Evolutionary conservation across 2,329 filamentous ascomycete genomes (phyloP).

Genomic region (Pezicula neosporulosa): DNA sequence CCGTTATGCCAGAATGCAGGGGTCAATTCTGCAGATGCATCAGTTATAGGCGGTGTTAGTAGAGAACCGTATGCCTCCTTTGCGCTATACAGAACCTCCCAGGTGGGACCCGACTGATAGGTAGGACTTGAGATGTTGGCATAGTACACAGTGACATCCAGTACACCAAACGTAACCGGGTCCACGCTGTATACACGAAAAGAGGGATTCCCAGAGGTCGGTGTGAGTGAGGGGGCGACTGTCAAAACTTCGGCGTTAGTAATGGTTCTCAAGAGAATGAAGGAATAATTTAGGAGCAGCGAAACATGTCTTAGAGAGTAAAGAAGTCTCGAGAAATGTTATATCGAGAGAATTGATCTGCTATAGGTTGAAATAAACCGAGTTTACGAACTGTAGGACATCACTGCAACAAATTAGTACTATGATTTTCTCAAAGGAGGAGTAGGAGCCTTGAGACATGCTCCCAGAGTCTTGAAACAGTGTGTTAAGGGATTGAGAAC

Average conservation of each 20-base stretch:
- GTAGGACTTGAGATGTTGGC: constrained; percentile 23
- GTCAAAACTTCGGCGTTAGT: no score
- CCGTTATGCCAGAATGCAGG: constrained; percentile 55
- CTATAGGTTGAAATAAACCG: no score
- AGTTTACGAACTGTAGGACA: constrained; percentile 20
- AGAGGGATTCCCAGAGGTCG: constrained; percentile 28
- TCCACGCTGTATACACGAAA: constrained; percentile 32
- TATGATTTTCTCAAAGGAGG: no score
- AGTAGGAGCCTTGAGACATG: no score
- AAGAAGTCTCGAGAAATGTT: no score
- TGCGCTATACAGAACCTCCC: constrained; percentile 24
- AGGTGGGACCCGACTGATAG: constrained; percentile 24
- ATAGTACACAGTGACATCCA: constrained; percentile 28
- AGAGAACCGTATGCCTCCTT: constrained; percentile 26
- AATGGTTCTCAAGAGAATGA: no score
- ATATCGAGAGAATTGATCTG: no score
- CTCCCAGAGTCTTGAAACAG: no score
- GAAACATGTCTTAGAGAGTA: no score
- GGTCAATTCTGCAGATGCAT: constrained; percentile 41
- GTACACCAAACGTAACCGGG: constrained; percentile 27
- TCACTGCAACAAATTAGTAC: no score
- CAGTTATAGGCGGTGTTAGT: constrained; percentile 37
- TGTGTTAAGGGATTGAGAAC: no score
- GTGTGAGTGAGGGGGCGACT: constrained; percentile 28
- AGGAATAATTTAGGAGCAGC: no score